phyloP scores from a whole-genome alignment of 768 basidiomycete genomes.

The Tricholoma sp. region DNA sequence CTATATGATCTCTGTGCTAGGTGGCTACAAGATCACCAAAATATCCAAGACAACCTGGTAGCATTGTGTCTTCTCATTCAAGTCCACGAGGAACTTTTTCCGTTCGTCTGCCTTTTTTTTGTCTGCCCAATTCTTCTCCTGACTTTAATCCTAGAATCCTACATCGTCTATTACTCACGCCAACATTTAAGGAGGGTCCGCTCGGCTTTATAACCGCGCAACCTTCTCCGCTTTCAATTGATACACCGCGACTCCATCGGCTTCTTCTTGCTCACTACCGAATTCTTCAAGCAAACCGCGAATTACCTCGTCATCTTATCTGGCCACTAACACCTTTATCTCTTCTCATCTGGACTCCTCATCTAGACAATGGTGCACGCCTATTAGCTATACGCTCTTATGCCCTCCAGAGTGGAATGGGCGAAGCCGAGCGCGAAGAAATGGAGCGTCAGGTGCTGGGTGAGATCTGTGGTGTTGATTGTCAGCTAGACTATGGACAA shows the following conservation, averaged over 20 bases:
- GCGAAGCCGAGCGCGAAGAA: conserved; percentile 66
- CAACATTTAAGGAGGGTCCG: conserved; percentile 46
- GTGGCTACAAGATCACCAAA: conserved; percentile 61
- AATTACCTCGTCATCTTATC: conserved; percentile 52
- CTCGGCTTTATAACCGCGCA: conserved; percentile 39
- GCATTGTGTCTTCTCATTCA: conserved; percentile 64
- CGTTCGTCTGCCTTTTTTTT: conserved; percentile 39
- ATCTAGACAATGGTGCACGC: conserved; percentile 55
- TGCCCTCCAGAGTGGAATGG: conserved; percentile 70
- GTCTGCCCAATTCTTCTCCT: conserved; percentile 9
- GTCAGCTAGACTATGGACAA: conserved; percentile 51
- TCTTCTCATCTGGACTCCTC: conserved; percentile 35
- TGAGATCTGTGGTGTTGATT: conserved; percentile 54
- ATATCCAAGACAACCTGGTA: conserved; percentile 46
- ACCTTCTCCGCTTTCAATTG: conserved; percentile 26
- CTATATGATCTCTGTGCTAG: conserved; percentile 74
- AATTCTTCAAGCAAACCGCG: conserved; percentile 67
- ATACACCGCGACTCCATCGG: conserved; percentile 52
- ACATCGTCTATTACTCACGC: conserved; percentile 40
- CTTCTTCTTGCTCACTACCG: conserved; percentile 80
- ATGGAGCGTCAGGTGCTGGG: conserved; percentile 63
- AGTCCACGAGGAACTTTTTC: conserved; percentile 66
- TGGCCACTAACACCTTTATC: conserved; percentile 63
- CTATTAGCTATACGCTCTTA: conserved; percentile 77
- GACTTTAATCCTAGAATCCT: conserved; percentile 42